Percentiles rank a stretch among this genome's conserved stretches.
Conservation (phyloP, 768 basidiomycete species). For the Trametopsis cervina region DNA sequence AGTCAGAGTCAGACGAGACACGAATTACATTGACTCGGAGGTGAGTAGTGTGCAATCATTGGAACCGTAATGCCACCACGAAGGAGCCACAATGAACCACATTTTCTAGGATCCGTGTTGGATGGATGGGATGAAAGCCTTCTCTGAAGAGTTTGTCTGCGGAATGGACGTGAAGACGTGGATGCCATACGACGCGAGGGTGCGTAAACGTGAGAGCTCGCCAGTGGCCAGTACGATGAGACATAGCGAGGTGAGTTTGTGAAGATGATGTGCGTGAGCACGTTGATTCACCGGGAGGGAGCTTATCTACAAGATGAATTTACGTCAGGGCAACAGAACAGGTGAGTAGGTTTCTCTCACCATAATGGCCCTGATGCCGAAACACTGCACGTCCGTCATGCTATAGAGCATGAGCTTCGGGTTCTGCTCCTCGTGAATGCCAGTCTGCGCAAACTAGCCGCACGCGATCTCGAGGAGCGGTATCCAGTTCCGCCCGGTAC, state of each 20-base stretch:
- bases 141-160: too few species aligned
- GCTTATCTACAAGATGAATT: slow-evolving; percentile 13
- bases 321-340: neutral
- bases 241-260: slow-evolving; percentile 60
- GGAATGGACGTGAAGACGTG: too few species aligned
- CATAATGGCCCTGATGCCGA: slow-evolving; percentile 64
- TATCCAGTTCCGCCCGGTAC: slow-evolving; percentile 67
- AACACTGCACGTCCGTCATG: slow-evolving; percentile 46
- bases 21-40: too few species aligned
- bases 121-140: too few species aligned
- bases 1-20: too few species aligned
- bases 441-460: slow-evolving; percentile 70
- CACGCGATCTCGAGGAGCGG: slow-evolving; percentile 60
- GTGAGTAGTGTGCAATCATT: too few species aligned
- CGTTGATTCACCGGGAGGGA: slow-evolving; percentile 82
- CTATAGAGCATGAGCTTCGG: slow-evolving; percentile 50
- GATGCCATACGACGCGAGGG: too few species aligned
- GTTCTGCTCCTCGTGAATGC: slow-evolving; percentile 57
- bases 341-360: slow-evolving; percentile 38
- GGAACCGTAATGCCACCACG: too few species aligned
- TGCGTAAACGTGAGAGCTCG: too few species aligned
- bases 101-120: too few species aligned
- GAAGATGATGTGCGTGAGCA: slow-evolving; percentile 59
- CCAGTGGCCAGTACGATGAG: slow-evolving; percentile 56
- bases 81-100: too few species aligned